Evolutionary conservation across 495 filamentous ascomycete genomes (phyloP), one percentile per base, ranked within the genome.

Genomic region (Chaetomium fimeti): DNA sequence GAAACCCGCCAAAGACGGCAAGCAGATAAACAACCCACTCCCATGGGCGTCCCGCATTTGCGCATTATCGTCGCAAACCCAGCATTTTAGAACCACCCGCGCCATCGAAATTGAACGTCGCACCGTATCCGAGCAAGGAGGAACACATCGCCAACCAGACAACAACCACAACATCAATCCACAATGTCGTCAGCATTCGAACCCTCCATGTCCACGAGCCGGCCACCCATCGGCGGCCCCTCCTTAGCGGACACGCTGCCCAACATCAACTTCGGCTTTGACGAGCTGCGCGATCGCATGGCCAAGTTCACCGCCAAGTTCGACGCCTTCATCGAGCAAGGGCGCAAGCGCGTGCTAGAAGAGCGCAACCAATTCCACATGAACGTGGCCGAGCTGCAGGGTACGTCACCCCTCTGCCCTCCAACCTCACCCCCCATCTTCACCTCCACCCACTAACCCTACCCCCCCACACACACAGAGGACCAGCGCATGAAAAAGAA

Each of bases 221-320:
- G 90, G 65, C 85, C 86, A 57, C 87, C 89, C 20, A 79, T 66
- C 45, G 40, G 88, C 60, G 78, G 76, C 40, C 69, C 76, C 11
- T 84, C 82, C 24, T 76, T 84, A 73, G 91, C 91, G 42, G 91
- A 94, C 75, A 86, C 87, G 15, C 85, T 97, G 11, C 94, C 94
- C 43, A 91, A 81, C 74, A 90, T 97, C 76, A 92, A 94, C 77
- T 97, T 98, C 75, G 92, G 91, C 62, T 98, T 98, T 77, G 93
- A 98, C 63, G 92, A 97, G 65, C 80, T 98, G 64, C 93, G 93
- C 76, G 91, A 91, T 67, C 88, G 91, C 77, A 98, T 98, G 93
- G 86, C 89, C 29, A 89, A 89, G 57, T 98, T 98, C 75, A 98
- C 91, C 0, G 85, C 86, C 12, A 89, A 85, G 62, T 98, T 98